Conservation (phyloP, 805 yeast genomes). For the Lipomyces lipofer region DNA sequence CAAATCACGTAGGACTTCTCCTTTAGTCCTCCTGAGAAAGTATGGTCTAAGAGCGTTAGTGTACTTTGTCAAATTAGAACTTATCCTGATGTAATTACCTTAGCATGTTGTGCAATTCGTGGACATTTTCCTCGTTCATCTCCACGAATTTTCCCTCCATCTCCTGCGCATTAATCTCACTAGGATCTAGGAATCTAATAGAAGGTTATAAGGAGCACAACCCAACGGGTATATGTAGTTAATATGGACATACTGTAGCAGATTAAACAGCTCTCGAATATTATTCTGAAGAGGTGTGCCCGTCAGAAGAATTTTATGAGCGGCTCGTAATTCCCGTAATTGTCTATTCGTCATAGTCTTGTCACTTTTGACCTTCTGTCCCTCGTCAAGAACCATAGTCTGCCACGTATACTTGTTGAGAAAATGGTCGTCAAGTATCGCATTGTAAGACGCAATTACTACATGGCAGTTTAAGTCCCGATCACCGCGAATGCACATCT, state of each 20-base stretch:
- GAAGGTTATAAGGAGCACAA: not conserved
- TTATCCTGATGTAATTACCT: constrained; percentile 17
- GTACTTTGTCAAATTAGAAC: not conserved
- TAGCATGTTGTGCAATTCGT: constrained; percentile 75
- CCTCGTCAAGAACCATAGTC: constrained; percentile 87
- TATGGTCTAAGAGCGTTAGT: constrained; percentile 62
- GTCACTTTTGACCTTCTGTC: constrained; percentile 80
- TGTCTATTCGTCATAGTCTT: constrained; percentile 9
- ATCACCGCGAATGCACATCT: constrained; percentile 9
- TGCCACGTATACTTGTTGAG: constrained; percentile 65
- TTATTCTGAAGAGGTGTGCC: constrained; percentile 96
- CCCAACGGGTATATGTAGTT: not conserved
- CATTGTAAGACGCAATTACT: constrained; percentile 80
- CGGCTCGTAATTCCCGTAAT: constrained; percentile 59
- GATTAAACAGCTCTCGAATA: constrained; percentile 82
- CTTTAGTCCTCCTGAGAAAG: constrained; percentile 75
- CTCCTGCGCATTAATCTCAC: constrained; percentile 78
- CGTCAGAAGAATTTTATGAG: constrained; percentile 74
- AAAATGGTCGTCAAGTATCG: constrained; percentile 63
- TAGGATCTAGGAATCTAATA: constrained; percentile 67
- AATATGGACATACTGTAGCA: constrained; percentile 51
- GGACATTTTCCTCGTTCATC: constrained; percentile 75
- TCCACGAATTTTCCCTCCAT: constrained; percentile 87
- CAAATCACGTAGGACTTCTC: constrained; percentile 63
- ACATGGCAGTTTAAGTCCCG: constrained; percentile 47